Percentiles rank a stretch among this genome's conserved stretches.
Conservation (phyloP, 176 grass and related monocot species). For the Juncus inflexus region DNA sequence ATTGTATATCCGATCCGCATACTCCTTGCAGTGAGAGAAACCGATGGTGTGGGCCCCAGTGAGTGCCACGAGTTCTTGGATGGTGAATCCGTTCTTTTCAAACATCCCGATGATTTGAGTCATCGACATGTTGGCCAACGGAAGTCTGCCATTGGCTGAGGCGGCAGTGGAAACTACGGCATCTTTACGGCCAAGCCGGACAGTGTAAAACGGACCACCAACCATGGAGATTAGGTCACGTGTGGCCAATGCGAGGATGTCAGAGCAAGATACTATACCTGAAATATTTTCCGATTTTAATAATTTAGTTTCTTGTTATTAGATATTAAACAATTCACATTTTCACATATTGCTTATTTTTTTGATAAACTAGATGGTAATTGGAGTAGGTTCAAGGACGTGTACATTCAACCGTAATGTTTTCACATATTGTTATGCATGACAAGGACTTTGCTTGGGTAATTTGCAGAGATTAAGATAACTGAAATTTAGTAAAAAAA, state of each 20-base stretch:
- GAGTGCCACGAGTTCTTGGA: slow-evolving; percentile 29
- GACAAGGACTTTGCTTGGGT: no score
- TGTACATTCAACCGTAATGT: no score
- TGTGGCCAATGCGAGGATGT: slow-evolving; percentile 64
- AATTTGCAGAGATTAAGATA: no score
- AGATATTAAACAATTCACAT: no score
- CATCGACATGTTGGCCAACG: slow-evolving; percentile 13
- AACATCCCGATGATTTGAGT: slow-evolving; percentile 25
- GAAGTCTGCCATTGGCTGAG: slow-evolving; percentile 34
- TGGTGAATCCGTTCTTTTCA: slow-evolving; percentile 20
- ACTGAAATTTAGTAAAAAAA: no score
- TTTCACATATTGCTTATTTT: no score
- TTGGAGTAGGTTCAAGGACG: no score
- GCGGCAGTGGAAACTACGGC: slow-evolving; percentile 44
- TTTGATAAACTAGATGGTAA: no score
- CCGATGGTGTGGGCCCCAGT: slow-evolving; percentile 32
- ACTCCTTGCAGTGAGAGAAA: slow-evolving; percentile 36
- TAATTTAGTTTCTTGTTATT: neutral
- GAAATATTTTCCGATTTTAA: neutral
- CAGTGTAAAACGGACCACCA: slow-evolving; percentile 54
- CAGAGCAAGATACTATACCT: slow-evolving; percentile 76
- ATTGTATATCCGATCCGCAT: slow-evolving; percentile 22
- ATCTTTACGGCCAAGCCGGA: slow-evolving; percentile 70
- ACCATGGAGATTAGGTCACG: slow-evolving; percentile 64
- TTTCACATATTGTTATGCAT: no score